Evolutionary conservation across 495 filamentous ascomycete species (phyloP).

Genomic region (Podospora conica): DNA sequence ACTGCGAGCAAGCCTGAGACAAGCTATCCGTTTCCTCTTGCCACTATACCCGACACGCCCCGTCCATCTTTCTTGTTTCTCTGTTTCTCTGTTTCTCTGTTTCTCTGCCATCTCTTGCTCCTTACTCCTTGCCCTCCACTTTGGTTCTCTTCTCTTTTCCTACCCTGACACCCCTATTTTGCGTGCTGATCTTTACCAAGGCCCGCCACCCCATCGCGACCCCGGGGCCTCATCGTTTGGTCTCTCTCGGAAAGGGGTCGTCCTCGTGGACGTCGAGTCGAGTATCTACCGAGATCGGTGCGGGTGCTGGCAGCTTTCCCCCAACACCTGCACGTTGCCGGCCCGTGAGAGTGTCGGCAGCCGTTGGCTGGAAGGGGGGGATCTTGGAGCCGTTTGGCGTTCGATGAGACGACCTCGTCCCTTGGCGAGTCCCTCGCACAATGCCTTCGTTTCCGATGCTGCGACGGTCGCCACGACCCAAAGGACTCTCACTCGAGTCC

Average conservation of each 20-base stretch:
- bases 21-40: slow-evolving; percentile 3
- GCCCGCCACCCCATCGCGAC: background rate
- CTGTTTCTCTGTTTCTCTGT: too few relatives aligned
- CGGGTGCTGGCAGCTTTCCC: background rate
- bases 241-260: background rate
- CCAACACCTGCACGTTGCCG: slow-evolving; percentile 7
- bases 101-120: background rate
- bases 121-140: background rate
- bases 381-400: slow-evolving; percentile 1
- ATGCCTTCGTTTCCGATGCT: slow-evolving; percentile 31
- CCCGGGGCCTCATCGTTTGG: background rate
- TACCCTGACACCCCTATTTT: background rate
- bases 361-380: background rate
- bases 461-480: slow-evolving; percentile 21
- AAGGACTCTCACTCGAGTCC: slow-evolving; percentile 9
- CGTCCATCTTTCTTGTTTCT: background rate
- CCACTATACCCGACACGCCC: slow-evolving; percentile 6
- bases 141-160: background rate
- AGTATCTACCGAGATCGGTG: background rate
- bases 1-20: slow-evolving; percentile 19
- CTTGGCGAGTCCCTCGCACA: slow-evolving; percentile 7
- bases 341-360: slow-evolving; percentile 2
- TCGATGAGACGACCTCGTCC: slow-evolving; percentile 16
- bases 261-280: background rate
- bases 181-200: background rate